Conservation (phyloP, 2,329 filamentous ascomycete genomes). For the Alternaria consortialis region DNA sequence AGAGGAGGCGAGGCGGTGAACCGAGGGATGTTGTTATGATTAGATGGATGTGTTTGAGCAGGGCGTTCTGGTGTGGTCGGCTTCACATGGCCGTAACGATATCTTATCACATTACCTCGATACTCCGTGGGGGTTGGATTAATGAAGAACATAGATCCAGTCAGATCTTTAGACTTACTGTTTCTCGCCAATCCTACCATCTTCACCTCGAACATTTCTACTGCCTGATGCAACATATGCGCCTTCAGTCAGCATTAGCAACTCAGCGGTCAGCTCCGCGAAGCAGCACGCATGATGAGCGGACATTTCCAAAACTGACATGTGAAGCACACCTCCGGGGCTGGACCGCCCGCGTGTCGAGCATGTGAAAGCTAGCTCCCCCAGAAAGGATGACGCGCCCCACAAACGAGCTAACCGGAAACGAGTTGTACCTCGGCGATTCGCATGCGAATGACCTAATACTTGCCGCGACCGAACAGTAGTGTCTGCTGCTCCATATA, state of each 20-base stretch:
- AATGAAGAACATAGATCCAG: neutral
- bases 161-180: neutral
- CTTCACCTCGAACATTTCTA: neutral
- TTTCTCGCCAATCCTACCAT: neutral
- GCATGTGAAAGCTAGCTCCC: conserved; percentile 32
- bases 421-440: conserved; percentile 26
- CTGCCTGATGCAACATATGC: neutral
- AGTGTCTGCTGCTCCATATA: conserved; percentile 3
- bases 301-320: conserved; percentile 6
- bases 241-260: conserved; percentile 7
- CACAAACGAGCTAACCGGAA: conserved; percentile 22
- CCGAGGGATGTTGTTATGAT: conserved; percentile 11
- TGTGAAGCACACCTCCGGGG: conserved; percentile 9
- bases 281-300: conserved; percentile 7
- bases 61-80: conserved; percentile 35
- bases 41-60: conserved; percentile 28
- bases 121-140: neutral
- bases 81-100: conserved; percentile 7
- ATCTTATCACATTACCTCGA: conserved; percentile 1
- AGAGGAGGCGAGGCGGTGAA: conserved; percentile 24
- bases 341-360: neutral
- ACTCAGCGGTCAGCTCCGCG: conserved; percentile 2
- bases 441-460: conserved; percentile 24
- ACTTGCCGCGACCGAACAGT: conserved; percentile 5
- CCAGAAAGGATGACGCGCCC: conserved; percentile 26